Evolutionary conservation across 768 basidiomycete species (phyloP), one percentile per base, ranked within the genome.

Genomic region (Lepiota venenata): DNA sequence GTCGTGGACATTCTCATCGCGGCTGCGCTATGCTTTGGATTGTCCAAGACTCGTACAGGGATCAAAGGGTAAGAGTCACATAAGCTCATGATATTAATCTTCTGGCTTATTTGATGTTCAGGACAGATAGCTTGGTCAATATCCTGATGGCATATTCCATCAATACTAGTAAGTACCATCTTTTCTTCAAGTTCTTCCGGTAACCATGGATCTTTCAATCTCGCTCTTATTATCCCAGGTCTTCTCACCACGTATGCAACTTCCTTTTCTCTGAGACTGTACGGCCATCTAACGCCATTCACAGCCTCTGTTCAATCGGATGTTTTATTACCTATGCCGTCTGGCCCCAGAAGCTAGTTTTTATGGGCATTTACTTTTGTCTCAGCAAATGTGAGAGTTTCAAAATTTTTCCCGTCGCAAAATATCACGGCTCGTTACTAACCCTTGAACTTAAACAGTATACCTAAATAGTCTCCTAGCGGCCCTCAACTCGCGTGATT

Each of bases 311-410:
- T 16, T 62, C 64, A 10, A 52, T 63, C 41, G 62, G 52, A 1
- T 65, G 64, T 39, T 59, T 65, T 4, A 55, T 65, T 5, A 65
- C 64, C 20, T 66, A 66, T 18, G 59, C 65, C 4, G 43, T 64
- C 40, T 66, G 65, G 65, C 65, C 65, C 3, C 44, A 56, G n/a
- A 52, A 53, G 7, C 62, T 66, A 29, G 61, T 66, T 27, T 66
- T 64, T 52, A 55, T 66, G 55, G 63, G 61, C 4, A 38, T 66
- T n/a, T 66, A 66, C 49, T 66, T 66, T 41, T 59, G 61, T 14
- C 51, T 66, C 18, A 64, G 61, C 49, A 66, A 66, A 59, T 41
- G 64, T 66, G 46, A 39, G 60, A 25, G 46, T 21, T 38, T 25
- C 25, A 25, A 25, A 25, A n/a, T n/a, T n/a, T 5, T 25, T 2